phyloP scores from a whole-genome alignment of 2,329 filamentous ascomycete genomes.

The Trichoderma sp. region DNA sequence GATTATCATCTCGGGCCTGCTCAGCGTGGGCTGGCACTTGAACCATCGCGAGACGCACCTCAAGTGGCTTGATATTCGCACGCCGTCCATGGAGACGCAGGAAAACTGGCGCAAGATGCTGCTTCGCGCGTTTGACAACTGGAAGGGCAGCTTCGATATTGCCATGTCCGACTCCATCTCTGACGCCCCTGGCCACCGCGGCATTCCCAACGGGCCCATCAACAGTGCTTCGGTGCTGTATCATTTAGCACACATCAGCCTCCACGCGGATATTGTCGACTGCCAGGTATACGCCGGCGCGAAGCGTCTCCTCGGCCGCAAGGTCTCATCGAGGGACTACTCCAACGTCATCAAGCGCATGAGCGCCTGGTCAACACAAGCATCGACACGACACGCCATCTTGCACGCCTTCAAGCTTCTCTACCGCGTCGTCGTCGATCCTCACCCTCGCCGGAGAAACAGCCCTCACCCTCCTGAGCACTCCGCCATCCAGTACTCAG shows the following conservation, averaged over 20 bases:
- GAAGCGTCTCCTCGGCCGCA: constrained; percentile 71
- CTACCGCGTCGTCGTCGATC: constrained; percentile 66
- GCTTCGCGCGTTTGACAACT: constrained; percentile 77
- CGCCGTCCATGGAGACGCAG: constrained; percentile 55
- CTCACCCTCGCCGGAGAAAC: constrained; percentile 33
- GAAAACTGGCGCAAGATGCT: constrained; percentile 78
- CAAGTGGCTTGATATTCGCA: constrained; percentile 70
- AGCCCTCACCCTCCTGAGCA: constrained; percentile 29
- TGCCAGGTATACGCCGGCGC: constrained; percentile 86
- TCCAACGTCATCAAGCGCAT: constrained; percentile 70
- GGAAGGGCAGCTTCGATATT: constrained; percentile 80
- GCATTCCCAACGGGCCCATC: constrained; percentile 61
- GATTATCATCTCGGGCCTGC: constrained; percentile 82
- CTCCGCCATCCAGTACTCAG: constrained; percentile 59
- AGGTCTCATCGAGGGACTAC: constrained; percentile 74
- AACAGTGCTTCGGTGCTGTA: constrained; percentile 79
- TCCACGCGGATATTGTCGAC: constrained; percentile 85
- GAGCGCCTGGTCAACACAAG: constrained; percentile 73
- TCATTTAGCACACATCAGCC: constrained; percentile 82
- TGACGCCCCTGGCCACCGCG: constrained; percentile 37
- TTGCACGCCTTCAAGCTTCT: constrained; percentile 83
- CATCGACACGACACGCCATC: constrained; percentile 74
- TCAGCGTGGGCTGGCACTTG: constrained; percentile 92
- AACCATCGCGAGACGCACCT: constrained; percentile 83
- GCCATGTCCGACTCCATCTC: constrained; percentile 49